Percentiles rank a stretch among this genome's conserved stretches.
Evolutionary conservation across 345 rosid species (phyloP).

Genomic region (Psidium friedrichsthalianum): DNA sequence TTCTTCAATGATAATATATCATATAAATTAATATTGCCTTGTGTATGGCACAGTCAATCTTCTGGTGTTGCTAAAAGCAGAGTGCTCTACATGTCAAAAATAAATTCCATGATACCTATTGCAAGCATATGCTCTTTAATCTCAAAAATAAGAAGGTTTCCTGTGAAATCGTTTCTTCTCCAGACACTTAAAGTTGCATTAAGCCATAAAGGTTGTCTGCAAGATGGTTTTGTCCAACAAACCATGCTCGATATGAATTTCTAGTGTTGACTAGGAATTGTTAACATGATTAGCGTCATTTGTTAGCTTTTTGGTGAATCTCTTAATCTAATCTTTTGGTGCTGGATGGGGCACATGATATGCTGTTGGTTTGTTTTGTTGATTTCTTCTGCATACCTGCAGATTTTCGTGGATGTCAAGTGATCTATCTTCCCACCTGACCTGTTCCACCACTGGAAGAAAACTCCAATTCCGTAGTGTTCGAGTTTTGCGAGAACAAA

Average conservation of each 20-base stretch:
- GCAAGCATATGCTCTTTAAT: not conserved
- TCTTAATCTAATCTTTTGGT: not conserved
- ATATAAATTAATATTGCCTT: not conserved
- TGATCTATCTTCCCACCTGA: constrained; percentile 9
- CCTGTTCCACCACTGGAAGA: not conserved
- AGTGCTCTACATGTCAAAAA: not conserved
- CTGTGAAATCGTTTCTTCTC: not conserved
- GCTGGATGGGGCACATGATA: not conserved
- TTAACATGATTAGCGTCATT: not conserved
- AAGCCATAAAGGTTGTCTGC: not conserved
- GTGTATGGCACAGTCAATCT: not conserved
- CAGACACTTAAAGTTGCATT: not conserved
- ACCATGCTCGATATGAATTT: not conserved
- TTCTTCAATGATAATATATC: not conserved
- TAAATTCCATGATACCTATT: not conserved
- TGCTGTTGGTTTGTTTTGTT: not conserved
- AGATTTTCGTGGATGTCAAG: constrained; percentile 48
- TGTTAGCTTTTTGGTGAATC: not conserved
- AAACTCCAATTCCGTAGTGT: not conserved
- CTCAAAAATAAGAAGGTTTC: not conserved
- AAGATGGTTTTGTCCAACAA: not conserved
- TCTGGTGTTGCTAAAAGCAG: not conserved
- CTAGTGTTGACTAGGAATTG: not conserved
- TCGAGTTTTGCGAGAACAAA: not conserved
- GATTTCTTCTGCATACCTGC: constrained; percentile 5